Evolutionary conservation across 140 eudicot species (phyloP).

Genomic region (Oenanthe javanica): DNA sequence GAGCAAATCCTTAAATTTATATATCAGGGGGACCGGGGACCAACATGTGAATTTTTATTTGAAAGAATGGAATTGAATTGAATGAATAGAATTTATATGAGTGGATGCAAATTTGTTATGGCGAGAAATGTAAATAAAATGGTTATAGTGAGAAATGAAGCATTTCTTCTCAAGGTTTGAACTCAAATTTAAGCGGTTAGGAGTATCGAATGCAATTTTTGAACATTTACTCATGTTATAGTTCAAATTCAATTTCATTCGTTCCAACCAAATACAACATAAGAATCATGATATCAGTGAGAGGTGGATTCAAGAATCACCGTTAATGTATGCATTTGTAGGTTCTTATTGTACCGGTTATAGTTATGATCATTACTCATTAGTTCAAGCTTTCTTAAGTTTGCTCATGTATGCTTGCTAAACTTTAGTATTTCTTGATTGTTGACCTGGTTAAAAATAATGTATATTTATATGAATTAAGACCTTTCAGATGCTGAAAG

Average conservation of each 20-base stretch:
- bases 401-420: background rate
- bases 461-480: background rate
- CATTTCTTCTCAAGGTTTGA: too few relatives aligned
- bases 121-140: too few relatives aligned
- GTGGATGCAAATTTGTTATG: too few relatives aligned
- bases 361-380: background rate
- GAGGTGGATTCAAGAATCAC: background rate
- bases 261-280: too few relatives aligned
- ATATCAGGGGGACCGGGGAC: background rate
- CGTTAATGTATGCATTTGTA: background rate
- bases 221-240: too few relatives aligned
- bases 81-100: too few relatives aligned
- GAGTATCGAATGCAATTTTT: too few relatives aligned
- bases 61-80: too few relatives aligned
- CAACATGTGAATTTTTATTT: background rate
- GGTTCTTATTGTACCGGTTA: background rate
- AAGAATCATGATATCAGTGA: background rate
- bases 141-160: too few relatives aligned
- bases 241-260: too few relatives aligned
- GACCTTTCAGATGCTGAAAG: constrained; percentile 3
- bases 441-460: background rate
- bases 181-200: too few relatives aligned
- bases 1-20: background rate
- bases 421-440: background rate
- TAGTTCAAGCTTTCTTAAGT: background rate